Percentiles rank a stretch among this genome's conserved stretches.
These are phyloP conservation scores for Waitea zeae DNA, from an alignment of 1,284 basidiomycete species.

Conservation along the genomic window DNA sequence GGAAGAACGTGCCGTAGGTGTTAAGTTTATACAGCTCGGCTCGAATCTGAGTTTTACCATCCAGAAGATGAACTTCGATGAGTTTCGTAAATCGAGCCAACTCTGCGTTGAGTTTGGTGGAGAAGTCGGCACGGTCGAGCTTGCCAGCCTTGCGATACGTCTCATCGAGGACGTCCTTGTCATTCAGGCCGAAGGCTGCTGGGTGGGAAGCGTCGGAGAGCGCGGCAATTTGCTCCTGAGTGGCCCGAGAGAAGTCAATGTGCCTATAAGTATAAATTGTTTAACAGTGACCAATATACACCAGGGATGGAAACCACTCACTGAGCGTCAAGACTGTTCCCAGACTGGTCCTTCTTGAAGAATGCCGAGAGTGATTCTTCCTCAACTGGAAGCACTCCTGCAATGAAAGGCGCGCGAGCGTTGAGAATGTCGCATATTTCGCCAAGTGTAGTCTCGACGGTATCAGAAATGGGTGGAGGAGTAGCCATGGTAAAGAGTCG, in stretches of 20 bases:
- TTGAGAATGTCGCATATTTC: no score
- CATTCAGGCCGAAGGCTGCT: slow-evolving; percentile 5
- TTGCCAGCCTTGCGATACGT: slow-evolving; percentile 7
- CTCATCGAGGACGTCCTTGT: slow-evolving; percentile 8
- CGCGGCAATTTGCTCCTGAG: slow-evolving; percentile 2
- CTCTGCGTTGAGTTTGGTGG: slow-evolving; percentile 4
- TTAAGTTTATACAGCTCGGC: slow-evolving; percentile 14
- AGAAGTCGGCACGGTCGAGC: slow-evolving; percentile 6
- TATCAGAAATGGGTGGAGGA: no score
- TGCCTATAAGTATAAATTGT: not conserved
- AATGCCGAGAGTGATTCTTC: no score
- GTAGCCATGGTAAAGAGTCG: no score
- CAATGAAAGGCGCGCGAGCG: no score
- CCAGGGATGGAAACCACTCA: not conserved
- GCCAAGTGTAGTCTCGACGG: no score
- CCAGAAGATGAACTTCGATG: not conserved
- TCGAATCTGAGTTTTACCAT: slow-evolving; percentile 4
- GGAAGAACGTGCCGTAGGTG: slow-evolving; percentile 11
- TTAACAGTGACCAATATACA: not conserved
- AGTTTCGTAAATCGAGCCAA: slow-evolving; percentile 6
- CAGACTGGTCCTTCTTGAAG: no score
- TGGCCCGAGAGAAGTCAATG: slow-evolving; percentile 3
- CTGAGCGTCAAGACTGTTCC: no score
- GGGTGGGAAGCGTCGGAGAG: slow-evolving; percentile 6
- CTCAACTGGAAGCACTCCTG: no score